Conservation (phyloP, 768 basidiomycete species). For the Leccinum disarticulatum region DNA sequence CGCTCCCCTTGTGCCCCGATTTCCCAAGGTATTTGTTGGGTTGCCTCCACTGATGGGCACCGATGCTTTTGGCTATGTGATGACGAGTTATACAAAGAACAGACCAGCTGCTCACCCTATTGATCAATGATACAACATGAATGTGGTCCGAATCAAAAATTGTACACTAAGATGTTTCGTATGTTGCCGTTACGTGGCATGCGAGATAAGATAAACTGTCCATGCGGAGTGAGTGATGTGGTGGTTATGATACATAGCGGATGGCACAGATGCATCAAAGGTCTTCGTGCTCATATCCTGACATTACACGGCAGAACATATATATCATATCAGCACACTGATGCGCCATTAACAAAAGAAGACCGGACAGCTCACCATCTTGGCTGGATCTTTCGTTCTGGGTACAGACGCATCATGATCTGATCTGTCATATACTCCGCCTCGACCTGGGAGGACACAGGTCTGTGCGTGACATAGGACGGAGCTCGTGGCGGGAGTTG, state of each 20-base stretch:
- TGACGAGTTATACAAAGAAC: neutral
- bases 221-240: neutral
- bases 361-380: constrained; percentile 26
- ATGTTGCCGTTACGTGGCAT: neutral
- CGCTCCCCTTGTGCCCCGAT: neutral
- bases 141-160: constrained; percentile 13
- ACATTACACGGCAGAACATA: neutral
- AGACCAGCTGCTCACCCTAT: constrained; percentile 19
- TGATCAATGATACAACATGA: constrained; percentile 13
- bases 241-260: constrained; percentile 5
- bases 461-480: constrained; percentile 13
- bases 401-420: constrained; percentile 36
- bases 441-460: constrained; percentile 30
- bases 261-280: neutral
- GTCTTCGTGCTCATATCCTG: neutral
- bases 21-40: neutral
- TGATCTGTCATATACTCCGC: constrained; percentile 34
- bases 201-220: constrained; percentile 11
- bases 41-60: neutral
- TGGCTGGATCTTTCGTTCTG: constrained; percentile 33
- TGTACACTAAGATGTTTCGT: constrained; percentile 21
- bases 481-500: constrained; percentile 14
- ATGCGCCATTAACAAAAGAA: neutral
- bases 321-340: too few species aligned
- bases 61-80: neutral